A percentile compares a stretch with the other conserved stretches of the same genome.
These are phyloP conservation scores for Euphorbia corollata DNA, from an alignment of 441 rosid genomes.

Conservation along the genomic window DNA sequence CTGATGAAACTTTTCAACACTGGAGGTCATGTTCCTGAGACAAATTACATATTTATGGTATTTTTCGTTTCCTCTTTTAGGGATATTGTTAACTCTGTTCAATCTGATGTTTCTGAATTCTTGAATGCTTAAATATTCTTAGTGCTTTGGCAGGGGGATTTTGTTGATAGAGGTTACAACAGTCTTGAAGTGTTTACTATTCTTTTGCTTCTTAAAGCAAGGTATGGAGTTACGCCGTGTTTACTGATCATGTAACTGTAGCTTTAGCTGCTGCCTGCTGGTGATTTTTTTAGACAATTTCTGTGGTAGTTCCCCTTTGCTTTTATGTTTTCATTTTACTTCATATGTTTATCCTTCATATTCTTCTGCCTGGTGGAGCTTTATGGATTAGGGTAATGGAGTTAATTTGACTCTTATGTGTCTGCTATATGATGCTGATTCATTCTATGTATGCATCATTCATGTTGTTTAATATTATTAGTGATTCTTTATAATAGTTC, in stretches of 20 bases:
- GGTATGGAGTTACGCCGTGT: slow-evolving; percentile 33
- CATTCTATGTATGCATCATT: neutral
- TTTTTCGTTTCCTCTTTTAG: neutral
- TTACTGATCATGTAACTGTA: neutral
- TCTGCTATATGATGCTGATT: neutral
- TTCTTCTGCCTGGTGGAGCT: slow-evolving; percentile 1
- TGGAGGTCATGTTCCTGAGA: slow-evolving; percentile 97
- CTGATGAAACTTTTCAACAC: slow-evolving; percentile 97
- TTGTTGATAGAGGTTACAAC: slow-evolving; percentile 97
- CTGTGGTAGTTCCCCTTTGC: neutral
- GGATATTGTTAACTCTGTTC: neutral
- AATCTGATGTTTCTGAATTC: slow-evolving; percentile 1
- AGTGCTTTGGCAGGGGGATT: slow-evolving; percentile 66
- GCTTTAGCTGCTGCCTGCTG: neutral
- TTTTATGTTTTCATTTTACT: neutral
- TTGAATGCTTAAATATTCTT: slow-evolving; percentile 8
- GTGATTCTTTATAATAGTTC: neutral
- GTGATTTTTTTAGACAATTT: neutral
- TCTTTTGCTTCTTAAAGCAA: slow-evolving; percentile 98
- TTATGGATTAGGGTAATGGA: neutral
- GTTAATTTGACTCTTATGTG: neutral
- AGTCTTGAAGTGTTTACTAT: slow-evolving; percentile 98
- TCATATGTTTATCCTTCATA: neutral
- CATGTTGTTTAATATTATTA: neutral
- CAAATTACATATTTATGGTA: slow-evolving; percentile 98